Evolutionary conservation across 306 rosid genomes (phyloP), one percentile per base, ranked within the genome.

Genomic region (Lathyrus oleraceus): DNA sequence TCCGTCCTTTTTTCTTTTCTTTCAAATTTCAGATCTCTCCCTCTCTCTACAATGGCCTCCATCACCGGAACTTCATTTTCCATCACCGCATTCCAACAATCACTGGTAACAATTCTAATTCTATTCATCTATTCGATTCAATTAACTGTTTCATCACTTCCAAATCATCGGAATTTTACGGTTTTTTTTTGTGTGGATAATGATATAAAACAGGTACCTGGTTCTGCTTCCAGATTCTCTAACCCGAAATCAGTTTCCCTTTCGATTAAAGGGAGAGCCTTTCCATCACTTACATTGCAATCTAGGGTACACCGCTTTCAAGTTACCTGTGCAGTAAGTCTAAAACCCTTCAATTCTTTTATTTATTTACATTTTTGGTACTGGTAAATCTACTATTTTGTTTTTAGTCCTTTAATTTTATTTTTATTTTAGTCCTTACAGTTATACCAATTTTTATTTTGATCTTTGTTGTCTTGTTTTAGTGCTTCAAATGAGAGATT

Each of bases 241-340:
- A 76, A 45, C 36, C 43, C 84, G 51, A 83, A 70, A 30, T 85
- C 83, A 8, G 80, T 87, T 74, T 87, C 89, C 16, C 75, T 84
- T 68, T 81, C 88, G 58, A 65, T 81, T 10, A 84, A 67, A 16
- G 81, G 81, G 53, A 78, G 59, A 25, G 56, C 79, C 39, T 87
- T 86, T 78, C 82, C 85, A 27, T 71, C 82, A 44, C 69, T 81
- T 15, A 62, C 70, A 53, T 65, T 75, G 66, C 79, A 62, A 67
- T 72, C 74, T 32, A 69, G 73, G 45, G 71, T n/a, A 25, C 65
- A 83, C 43, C 79, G 73, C 42, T 69, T 88, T 49, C 90, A 56
- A 64, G 82, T 86, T 81, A 65, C 80, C 38, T 85, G 97, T 44
- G 80, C 84, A 3, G 97, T 88, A 76, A 78, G 94, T 25, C 15